A percentile compares a stretch with the other conserved stretches of the same genome.
These are phyloP conservation scores for Cornus suecica DNA, from an alignment of 148 eudicot species.

Conservation along the genomic window DNA sequence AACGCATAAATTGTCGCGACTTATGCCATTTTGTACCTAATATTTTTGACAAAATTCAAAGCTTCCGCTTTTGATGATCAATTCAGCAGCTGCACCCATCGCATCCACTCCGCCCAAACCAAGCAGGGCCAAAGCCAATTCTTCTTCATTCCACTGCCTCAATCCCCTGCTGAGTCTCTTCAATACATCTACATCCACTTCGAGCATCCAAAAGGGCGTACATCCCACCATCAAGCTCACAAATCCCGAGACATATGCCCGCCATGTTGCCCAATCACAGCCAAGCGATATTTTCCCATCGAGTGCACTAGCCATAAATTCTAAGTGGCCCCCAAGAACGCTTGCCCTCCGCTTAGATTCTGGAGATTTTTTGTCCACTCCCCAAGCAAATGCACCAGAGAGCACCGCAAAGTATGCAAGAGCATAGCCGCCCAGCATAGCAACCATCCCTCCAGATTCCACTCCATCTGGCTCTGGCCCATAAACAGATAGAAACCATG, in stretches of 20 bases:
- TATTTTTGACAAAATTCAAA: conserved; percentile 5
- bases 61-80: conserved; percentile 44
- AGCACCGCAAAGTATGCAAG: conserved; percentile 77
- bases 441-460: conserved; percentile 43
- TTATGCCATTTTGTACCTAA: conserved; percentile 28
- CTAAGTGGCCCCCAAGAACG: conserved; percentile 53
- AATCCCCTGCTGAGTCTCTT: conserved; percentile 72
- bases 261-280: conserved; percentile 74
- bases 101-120: conserved; percentile 57
- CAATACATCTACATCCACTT: conserved; percentile 59
- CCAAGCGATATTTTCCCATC: conserved; percentile 85
- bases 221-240: conserved; percentile 77
- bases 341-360: conserved; percentile 42
- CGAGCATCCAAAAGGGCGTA: conserved; percentile 66
- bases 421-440: conserved; percentile 72
- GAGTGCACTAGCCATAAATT: conserved; percentile 71
- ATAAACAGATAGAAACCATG: conserved; percentile 79
- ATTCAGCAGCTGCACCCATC: conserved; percentile 82
- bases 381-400: conserved; percentile 82
- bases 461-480: conserved; percentile 29
- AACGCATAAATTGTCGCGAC: not conserved
- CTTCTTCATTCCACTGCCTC: conserved; percentile 70
- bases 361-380: conserved; percentile 42
- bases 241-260: conserved; percentile 72
- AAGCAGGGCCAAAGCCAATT: conserved; percentile 66